Evolutionary conservation across 306 rosid genomes (phyloP).

Genomic region (Malus domestica): DNA sequence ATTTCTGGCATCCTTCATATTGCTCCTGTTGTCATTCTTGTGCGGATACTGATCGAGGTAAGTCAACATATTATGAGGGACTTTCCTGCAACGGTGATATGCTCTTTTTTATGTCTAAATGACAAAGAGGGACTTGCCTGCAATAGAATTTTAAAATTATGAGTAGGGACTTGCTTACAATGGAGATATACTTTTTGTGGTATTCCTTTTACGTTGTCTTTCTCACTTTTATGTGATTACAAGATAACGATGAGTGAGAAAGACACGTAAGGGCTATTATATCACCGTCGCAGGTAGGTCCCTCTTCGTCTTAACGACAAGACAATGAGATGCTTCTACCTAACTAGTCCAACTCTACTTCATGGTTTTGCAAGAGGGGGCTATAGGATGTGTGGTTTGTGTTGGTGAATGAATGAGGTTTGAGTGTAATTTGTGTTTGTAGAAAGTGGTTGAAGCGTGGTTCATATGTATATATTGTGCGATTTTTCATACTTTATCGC

Average conservation of each 20-base stretch:
- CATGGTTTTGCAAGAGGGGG: not conserved
- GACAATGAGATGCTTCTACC: not conserved
- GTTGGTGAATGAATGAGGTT: too few species aligned
- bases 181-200: not conserved
- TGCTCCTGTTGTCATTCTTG: not conserved
- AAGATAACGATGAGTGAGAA: too few species aligned
- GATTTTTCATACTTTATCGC: too few species aligned
- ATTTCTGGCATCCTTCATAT: not conserved
- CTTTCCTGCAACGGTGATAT: not conserved
- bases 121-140: not conserved
- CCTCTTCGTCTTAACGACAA: not conserved
- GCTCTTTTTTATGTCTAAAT: too few species aligned
- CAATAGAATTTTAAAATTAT: too few species aligned
- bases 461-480: too few species aligned
- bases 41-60: not conserved
- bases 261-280: not conserved
- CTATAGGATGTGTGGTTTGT: too few species aligned
- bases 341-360: not conserved
- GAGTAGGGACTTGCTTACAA: not conserved
- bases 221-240: not conserved
- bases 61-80: not conserved
- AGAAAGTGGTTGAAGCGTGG: too few species aligned
- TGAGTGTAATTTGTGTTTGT: too few species aligned
- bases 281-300: not conserved
- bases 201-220: too few species aligned